These are phyloP conservation scores for Microascus cirrosus DNA, from an alignment of 2,329 filamentous ascomycete genomes.

Conservation along the genomic window DNA sequence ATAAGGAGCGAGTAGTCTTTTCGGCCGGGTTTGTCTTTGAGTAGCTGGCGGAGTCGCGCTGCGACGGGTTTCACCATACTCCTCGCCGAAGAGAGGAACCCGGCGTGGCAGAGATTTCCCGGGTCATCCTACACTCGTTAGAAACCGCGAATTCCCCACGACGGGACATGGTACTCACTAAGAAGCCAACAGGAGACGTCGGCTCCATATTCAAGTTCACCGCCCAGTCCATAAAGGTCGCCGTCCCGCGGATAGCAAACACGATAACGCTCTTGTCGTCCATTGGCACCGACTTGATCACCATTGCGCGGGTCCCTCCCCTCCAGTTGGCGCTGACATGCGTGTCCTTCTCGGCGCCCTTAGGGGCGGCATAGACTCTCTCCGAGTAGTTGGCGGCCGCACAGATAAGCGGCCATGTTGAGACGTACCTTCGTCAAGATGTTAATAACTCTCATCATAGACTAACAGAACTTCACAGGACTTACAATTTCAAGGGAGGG, in stretches of 20 bases:
- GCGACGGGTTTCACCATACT: constrained; percentile 68
- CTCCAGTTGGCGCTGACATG: constrained; percentile 63
- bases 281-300: constrained; percentile 69
- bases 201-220: constrained; percentile 68
- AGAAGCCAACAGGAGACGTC: constrained; percentile 52
- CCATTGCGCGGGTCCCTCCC: constrained; percentile 73
- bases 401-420: constrained; percentile 67
- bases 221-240: constrained; percentile 76
- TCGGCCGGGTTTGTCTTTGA: constrained; percentile 60
- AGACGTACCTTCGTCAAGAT: constrained; percentile 43
- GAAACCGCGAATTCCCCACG: not conserved
- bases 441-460: constrained; percentile 8
- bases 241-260: constrained; percentile 72
- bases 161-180: constrained; percentile 19
- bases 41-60: constrained; percentile 53
- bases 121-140: constrained; percentile 46
- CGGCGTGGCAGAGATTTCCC: constrained; percentile 68
- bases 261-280: constrained; percentile 71
- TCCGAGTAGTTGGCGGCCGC: constrained; percentile 70
- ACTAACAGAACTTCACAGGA: constrained; percentile 3
- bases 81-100: constrained; percentile 65
- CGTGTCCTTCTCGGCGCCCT: constrained; percentile 50
- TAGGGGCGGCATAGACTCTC: constrained; percentile 58
- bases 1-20: constrained; percentile 62
- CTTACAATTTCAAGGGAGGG: constrained; percentile 55